Evolutionary conservation across 768 basidiomycete species (phyloP).

Genomic region (Fomitopsis pulvina): DNA sequence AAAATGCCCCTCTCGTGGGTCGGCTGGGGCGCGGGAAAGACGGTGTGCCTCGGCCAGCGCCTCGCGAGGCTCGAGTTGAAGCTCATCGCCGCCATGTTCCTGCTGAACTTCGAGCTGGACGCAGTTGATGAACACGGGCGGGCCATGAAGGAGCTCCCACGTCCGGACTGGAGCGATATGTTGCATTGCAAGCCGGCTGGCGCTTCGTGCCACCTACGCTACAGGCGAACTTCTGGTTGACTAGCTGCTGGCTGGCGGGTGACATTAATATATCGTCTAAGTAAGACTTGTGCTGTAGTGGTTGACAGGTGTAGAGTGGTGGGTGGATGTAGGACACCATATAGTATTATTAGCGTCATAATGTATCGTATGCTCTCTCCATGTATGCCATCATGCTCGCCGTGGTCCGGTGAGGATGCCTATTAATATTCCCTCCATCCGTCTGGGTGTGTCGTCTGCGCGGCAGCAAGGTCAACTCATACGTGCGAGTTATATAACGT

Average conservation of each 20-base stretch:
- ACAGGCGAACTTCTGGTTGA: slow-evolving; percentile 6
- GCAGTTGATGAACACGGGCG: slow-evolving; percentile 50
- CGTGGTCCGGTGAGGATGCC: neutral
- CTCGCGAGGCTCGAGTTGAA: slow-evolving; percentile 72
- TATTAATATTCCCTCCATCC: too few relatives aligned
- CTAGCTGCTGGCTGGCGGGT: too few relatives aligned
- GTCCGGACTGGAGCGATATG: slow-evolving; percentile 76
- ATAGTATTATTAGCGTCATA: neutral
- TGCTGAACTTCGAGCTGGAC: slow-evolving; percentile 55
- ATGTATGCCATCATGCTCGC: neutral
- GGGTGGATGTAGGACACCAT: too few relatives aligned
- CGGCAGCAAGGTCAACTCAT: too few relatives aligned
- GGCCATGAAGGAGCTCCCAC: slow-evolving; percentile 36
- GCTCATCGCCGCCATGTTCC: slow-evolving; percentile 58
- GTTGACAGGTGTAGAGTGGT: too few relatives aligned
- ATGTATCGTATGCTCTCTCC: neutral
- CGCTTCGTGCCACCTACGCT: slow-evolving; percentile 42
- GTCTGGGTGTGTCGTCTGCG: too few relatives aligned
- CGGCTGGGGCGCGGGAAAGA: slow-evolving; percentile 77
- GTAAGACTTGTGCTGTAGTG: too few relatives aligned
- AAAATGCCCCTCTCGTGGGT: slow-evolving; percentile 55
- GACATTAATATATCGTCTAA: too few relatives aligned
- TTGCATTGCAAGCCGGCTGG: slow-evolving; percentile 57
- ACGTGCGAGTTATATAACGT: too few relatives aligned
- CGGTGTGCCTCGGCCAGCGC: slow-evolving; percentile 64